Evolutionary conservation across 805 yeast species (phyloP).

Genomic region (Barnettozyma californica): DNA sequence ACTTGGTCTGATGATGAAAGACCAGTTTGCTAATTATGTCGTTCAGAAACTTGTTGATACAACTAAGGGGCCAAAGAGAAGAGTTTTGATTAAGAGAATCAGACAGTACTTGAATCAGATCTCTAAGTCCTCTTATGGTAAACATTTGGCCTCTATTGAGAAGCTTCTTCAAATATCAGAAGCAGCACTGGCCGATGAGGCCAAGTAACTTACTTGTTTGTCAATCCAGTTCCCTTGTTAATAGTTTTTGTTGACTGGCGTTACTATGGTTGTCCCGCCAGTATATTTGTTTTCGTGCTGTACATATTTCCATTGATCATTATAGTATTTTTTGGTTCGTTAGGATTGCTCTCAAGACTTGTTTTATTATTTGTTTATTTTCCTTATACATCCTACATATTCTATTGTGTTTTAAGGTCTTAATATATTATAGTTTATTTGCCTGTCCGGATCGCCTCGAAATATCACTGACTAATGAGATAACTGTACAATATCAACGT

Average conservation of each 20-base stretch:
- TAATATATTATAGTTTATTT: too few species aligned
- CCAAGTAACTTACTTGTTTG: slow-evolving; percentile 1
- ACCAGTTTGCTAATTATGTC: slow-evolving; percentile 96
- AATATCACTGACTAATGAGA: too few species aligned
- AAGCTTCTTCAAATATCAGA: slow-evolving; percentile 33
- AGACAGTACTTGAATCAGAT: slow-evolving; percentile 75
- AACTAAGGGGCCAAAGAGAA: slow-evolving; percentile 65
- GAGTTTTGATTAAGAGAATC: slow-evolving; percentile 64
- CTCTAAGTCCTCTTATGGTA: slow-evolving; percentile 65
- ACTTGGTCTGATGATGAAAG: slow-evolving; percentile 90
- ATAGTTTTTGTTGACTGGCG: neutral
- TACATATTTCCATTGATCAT: slow-evolving; percentile 1
- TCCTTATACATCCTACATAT: neutral
- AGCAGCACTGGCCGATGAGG: slow-evolving; percentile 22
- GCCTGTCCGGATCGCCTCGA: too few species aligned
- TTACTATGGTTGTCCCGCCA: neutral
- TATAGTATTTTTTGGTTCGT: neutral
- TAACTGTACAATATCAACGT: too few species aligned
- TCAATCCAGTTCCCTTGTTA: neutral
- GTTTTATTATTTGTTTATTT: neutral
- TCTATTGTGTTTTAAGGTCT: too few species aligned
- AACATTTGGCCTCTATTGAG: slow-evolving; percentile 80
- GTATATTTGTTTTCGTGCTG: neutral
- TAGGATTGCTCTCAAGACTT: neutral
- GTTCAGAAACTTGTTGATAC: slow-evolving; percentile 90